Percentiles rank a stretch among this genome's conserved stretches.
Conservation (phyloP, 139 green algal species). For the Limnomonas spitsbergensis region DNA sequence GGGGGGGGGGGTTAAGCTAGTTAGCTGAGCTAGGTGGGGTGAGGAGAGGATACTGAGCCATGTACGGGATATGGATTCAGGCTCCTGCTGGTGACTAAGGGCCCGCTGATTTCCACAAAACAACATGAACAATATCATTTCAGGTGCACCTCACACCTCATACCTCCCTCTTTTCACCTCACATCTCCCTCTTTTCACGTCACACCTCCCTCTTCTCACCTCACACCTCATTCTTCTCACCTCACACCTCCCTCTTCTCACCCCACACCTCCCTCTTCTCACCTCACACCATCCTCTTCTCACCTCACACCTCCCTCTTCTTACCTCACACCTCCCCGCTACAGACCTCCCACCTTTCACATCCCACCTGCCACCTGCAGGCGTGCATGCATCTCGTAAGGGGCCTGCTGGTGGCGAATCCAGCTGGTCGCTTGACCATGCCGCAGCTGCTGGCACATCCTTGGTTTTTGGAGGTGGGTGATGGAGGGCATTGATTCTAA, state of each 20-base stretch:
- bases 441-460: constrained; percentile 41
- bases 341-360: neutral
- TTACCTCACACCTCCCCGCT: neutral
- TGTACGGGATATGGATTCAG: too few relatives aligned
- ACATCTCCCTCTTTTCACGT: too few relatives aligned
- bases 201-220: too few relatives aligned
- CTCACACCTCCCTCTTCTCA: neutral
- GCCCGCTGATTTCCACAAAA: too few relatives aligned
- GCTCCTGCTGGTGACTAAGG: too few relatives aligned
- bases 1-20: neutral
- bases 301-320: too few relatives aligned
- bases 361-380: constrained; percentile 15
- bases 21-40: too few relatives aligned
- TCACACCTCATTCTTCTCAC: too few relatives aligned
- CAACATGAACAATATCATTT: too few relatives aligned
- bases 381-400: constrained; percentile 39
- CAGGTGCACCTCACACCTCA: neutral
- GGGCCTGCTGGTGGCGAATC: constrained; percentile 36
- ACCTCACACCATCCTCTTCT: too few relatives aligned
- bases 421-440: constrained; percentile 32
- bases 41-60: too few relatives aligned
- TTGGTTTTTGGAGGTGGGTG: constrained; percentile 44
- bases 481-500: neutral
- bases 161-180: neutral
- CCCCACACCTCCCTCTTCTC: neutral